A percentile compares a stretch with the other conserved stretches of the same genome.
phyloP scores from a whole-genome alignment of 1,139 yeast genomes.

The Wickerhamiella pararugosa region DNA sequence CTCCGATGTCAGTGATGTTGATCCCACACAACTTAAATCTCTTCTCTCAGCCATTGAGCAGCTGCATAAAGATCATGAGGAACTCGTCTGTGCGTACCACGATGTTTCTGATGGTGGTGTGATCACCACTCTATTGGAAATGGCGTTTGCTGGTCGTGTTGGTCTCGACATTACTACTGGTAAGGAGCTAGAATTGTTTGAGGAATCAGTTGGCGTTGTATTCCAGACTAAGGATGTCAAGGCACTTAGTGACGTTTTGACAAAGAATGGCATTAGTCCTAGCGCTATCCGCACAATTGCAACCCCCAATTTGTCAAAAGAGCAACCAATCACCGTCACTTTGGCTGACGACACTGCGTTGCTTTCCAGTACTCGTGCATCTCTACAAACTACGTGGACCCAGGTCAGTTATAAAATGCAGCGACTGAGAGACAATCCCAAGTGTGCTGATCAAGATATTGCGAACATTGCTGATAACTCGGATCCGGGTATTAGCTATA shows the following conservation, averaged over 20 bases:
- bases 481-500: conserved; percentile 82
- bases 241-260: conserved; percentile 41
- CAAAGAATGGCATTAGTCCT: conserved; percentile 41
- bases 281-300: conserved; percentile 51
- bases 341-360: conserved; percentile 33
- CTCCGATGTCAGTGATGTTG: conserved; percentile 67
- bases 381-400: conserved; percentile 74
- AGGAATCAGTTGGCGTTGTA: conserved; percentile 92
- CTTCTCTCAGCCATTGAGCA: conserved; percentile 55
- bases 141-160: conserved; percentile 93
- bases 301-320: conserved; percentile 35
- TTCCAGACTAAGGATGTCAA: conserved; percentile 59
- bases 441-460: conserved; percentile 75
- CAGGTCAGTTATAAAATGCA: conserved; percentile 85
- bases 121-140: conserved; percentile 69
- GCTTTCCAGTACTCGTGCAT: conserved; percentile 44
- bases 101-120: conserved; percentile 98
- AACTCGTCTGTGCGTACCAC: conserved; percentile 70
- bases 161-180: conserved; percentile 44
- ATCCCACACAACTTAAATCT: conserved; percentile 43
- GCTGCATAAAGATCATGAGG: conserved; percentile 48
- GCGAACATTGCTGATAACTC: conserved; percentile 55
- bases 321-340: conserved; percentile 37
- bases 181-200: conserved; percentile 39
- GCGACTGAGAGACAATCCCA: conserved; percentile 86